Conservation (phyloP, 2,329 filamentous ascomycete species). For the Colletotrichum eremochloae region DNA sequence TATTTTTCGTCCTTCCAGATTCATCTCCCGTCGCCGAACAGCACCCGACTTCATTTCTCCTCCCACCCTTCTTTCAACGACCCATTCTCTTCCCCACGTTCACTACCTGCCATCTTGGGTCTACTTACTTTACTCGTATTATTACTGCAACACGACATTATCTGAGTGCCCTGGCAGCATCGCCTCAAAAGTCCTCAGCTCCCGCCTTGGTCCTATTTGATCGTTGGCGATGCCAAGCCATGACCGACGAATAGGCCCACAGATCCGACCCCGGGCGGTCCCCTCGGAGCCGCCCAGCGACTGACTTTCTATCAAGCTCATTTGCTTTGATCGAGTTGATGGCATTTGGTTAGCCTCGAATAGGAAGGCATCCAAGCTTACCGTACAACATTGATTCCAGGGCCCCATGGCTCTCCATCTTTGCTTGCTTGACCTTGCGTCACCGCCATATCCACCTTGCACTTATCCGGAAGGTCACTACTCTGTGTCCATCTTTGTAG, state of each 20-base stretch:
- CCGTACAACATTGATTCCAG: neutral
- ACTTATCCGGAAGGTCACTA: constrained; percentile 30
- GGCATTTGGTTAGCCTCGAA: constrained; percentile 15
- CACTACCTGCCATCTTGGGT: neutral
- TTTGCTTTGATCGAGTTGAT: neutral
- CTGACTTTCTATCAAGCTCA: neutral
- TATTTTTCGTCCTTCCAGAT: constrained; percentile 15
- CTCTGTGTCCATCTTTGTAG: neutral
- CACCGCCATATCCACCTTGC: neutral
- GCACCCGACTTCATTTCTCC: constrained; percentile 3
- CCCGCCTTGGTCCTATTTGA: neutral
- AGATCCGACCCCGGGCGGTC: neutral
- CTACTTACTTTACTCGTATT: neutral
- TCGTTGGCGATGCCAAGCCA: constrained; percentile 15
- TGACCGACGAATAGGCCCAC: constrained; percentile 1
- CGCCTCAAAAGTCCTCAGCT: constrained; percentile 10
- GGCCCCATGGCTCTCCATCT: neutral
- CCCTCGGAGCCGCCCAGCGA: neutral
- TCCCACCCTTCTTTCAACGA: neutral
- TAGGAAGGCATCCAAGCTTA: constrained; percentile 22
- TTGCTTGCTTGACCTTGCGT: neutral
- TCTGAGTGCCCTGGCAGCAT: neutral
- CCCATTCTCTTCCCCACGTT: neutral
- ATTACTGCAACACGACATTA: neutral
- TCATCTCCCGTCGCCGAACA: constrained; percentile 21